Percentiles rank a stretch among this genome's conserved stretches.
Conservation (phyloP, 2,329 filamentous ascomycete genomes). For the Colletotrichum musicola region DNA sequence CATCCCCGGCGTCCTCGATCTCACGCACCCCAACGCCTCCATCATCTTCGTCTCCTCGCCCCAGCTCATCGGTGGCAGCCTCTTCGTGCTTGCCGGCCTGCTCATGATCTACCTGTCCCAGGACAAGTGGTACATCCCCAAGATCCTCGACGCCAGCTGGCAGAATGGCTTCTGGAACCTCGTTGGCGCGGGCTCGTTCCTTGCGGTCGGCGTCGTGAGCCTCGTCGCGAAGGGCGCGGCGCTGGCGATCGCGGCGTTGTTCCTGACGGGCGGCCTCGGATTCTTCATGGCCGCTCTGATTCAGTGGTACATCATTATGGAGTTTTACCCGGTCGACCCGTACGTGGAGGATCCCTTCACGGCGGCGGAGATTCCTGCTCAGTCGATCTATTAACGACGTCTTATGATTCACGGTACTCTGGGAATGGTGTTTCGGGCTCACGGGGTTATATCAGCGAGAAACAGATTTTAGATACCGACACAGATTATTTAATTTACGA, state of each 20-base stretch:
- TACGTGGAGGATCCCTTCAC: conserved; percentile 11
- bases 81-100: conserved; percentile 28
- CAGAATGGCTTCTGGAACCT: conserved; percentile 36
- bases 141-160: conserved; percentile 31
- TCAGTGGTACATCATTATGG: conserved; percentile 38
- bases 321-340: conserved; percentile 30
- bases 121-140: conserved; percentile 30
- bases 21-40: conserved; percentile 23
- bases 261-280: conserved; percentile 23
- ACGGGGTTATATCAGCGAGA: conserved; percentile 18
- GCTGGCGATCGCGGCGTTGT: conserved; percentile 16
- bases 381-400: conserved; percentile 33
- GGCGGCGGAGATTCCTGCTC: conserved; percentile 29
- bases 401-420: conserved; percentile 1
- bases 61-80: conserved; percentile 30
- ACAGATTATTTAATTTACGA: conserved; percentile 37
- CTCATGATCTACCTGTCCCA: conserved; percentile 30
- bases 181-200: conserved; percentile 26
- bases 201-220: conserved; percentile 27
- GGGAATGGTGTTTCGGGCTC: not conserved
- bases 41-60: conserved; percentile 32
- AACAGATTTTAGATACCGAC: conserved; percentile 22
- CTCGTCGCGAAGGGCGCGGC: conserved; percentile 14
- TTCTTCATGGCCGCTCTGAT: conserved; percentile 31
- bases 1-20: conserved; percentile 31